These are phyloP conservation scores for Teunomyces funiuensis DNA, from an alignment of 805 yeast species.

Conservation along the genomic window DNA sequence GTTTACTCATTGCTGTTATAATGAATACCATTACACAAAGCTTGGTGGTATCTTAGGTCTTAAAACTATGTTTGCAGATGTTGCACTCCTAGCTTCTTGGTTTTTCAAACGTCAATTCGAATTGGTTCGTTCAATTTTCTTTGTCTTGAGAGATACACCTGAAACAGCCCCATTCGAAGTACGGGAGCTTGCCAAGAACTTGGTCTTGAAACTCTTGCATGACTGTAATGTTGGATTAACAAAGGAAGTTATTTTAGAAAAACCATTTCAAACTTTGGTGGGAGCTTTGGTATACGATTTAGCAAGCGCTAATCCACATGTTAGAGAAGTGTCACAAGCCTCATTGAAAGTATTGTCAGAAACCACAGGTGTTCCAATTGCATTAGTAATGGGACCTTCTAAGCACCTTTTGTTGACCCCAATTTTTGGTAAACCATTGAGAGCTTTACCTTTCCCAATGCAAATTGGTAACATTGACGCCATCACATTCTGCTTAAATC, in stretches of 20 bases:
- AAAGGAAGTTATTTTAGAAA: slow-evolving; percentile 61
- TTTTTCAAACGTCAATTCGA: slow-evolving; percentile 79
- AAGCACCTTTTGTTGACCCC: slow-evolving; percentile 84
- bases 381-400: slow-evolving; percentile 78
- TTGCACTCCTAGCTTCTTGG: slow-evolving; percentile 69
- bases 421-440: slow-evolving; percentile 91
- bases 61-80: slow-evolving; percentile 65
- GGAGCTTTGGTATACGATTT: slow-evolving; percentile 92
- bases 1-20: slow-evolving; percentile 89
- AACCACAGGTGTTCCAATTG: slow-evolving; percentile 65
- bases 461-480: slow-evolving; percentile 98
- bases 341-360: slow-evolving; percentile 68
- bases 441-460: slow-evolving; percentile 98
- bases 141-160: slow-evolving; percentile 87
- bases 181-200: slow-evolving; percentile 63
- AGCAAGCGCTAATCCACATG: slow-evolving; percentile 82
- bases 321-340: slow-evolving; percentile 77
- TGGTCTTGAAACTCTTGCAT: slow-evolving; percentile 62
- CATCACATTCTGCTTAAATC: slow-evolving; percentile 81
- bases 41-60: slow-evolving; percentile 89
- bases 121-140: slow-evolving; percentile 79
- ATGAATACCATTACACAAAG: slow-evolving; percentile 81
- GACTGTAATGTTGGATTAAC: slow-evolving; percentile 64
- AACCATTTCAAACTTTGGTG: slow-evolving; percentile 75
- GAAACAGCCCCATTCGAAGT: slow-evolving; percentile 83